These are phyloP conservation scores for Fusarium pseudocircinatum DNA, from an alignment of 2,329 filamentous ascomycete species.

Conservation along the genomic window DNA sequence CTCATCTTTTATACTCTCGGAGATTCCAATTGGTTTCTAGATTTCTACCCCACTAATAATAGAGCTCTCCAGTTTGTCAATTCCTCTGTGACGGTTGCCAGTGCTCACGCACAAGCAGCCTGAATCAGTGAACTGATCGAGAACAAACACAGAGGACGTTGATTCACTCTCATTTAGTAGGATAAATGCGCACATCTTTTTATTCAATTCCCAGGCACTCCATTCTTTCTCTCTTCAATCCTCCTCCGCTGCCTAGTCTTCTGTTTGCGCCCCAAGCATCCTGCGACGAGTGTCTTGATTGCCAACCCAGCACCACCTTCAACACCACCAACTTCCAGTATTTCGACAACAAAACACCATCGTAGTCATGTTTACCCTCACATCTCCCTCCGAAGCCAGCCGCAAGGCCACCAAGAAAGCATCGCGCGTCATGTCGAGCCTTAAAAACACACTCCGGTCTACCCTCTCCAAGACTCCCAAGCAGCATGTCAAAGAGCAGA, in stretches of 20 bases:
- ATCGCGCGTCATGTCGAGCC: background rate
- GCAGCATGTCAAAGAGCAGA: background rate
- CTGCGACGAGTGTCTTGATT: background rate
- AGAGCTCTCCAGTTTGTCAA: too few species aligned
- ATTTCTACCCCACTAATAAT: fast-evolving
- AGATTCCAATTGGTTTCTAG: fast-evolving
- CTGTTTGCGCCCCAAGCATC: background rate
- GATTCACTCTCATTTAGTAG: background rate
- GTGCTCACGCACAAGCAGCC: background rate
- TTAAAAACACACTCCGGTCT: background rate
- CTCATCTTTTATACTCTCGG: background rate
- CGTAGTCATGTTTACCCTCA: background rate
- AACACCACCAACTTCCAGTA: background rate
- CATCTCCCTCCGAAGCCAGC: background rate
- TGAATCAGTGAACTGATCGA: background rate
- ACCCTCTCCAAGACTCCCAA: background rate
- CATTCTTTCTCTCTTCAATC: background rate
- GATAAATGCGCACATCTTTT: background rate
- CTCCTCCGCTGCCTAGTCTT: background rate
- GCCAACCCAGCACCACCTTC: background rate
- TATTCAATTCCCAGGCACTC: background rate
- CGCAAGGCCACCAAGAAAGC: background rate
- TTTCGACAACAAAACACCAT: too few species aligned
- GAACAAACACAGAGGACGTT: background rate
- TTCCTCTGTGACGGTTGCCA: background rate